Evolutionary conservation across 371 early-diverging fungal genomes (phyloP), one percentile per base, ranked within the genome.

Genomic region (Mucor saturninus): DNA sequence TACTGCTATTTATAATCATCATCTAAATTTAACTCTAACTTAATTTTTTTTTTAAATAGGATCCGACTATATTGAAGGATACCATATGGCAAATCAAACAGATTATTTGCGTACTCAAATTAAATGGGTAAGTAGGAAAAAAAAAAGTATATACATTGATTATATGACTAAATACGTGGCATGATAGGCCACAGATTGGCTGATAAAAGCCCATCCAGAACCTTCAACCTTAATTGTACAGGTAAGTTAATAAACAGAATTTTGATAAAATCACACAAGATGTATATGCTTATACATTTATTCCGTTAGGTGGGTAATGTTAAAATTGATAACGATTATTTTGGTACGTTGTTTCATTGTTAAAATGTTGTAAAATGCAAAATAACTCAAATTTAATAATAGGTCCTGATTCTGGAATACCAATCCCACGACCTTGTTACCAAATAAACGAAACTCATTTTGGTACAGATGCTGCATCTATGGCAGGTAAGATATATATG

Each of bases 151-250:
- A 35, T 35, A 35, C 8, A 8, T 35, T 35, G 35, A 3, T 15
- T 21, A 21, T 21, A 21, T 21, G 21, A 21, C 21, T 21, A 21
- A 21, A 21, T 21, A 0, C 21, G 21, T 21, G 21, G 21, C 56
- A 38, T 7, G 7, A n/a, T 39, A 65, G 65, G 84, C 84, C 26
- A 79, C 80, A 53, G 87, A 88, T 60, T 88, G 86, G 85, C 38
- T 59, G 71, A 75, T 62, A 74, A 84, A 70, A 66, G 70, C 66
- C 2, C 70, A 69, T 55, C 66, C 70, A 11, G 31, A 43, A 10
- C 48, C 54, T 30, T 53, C 61, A 13, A 61, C 60, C 26, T 49
- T 68, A 29, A 65, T 67, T 55, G 65, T 73, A 43, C 71, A 73
- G 54, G 75, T 71, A 61, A 15, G 39, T n/a, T 21, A 21, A 21